Percentiles rank a stretch among this genome's conserved stretches.
Conservation (phyloP, 257 asterid species). For the Fraxinus cuspidata region DNA sequence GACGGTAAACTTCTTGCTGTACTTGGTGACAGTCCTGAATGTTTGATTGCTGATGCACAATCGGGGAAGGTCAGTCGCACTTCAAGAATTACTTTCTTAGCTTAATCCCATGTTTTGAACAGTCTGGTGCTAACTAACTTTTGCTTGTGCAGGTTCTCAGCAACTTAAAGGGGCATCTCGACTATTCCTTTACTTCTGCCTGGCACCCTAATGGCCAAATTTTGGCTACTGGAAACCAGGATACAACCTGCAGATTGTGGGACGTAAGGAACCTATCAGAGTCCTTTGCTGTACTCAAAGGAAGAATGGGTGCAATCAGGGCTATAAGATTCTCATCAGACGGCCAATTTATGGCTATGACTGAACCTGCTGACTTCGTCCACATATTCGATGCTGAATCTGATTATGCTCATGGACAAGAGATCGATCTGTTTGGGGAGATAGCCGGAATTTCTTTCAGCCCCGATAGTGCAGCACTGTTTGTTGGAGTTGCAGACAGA, state of each 20-base stretch:
- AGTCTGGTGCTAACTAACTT: background rate
- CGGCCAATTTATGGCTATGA: slow-evolving; percentile 80
- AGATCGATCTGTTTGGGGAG: slow-evolving; percentile 74
- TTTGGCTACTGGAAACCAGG: slow-evolving; percentile 88
- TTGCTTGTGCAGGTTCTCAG: slow-evolving; percentile 39
- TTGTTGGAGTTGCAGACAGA: slow-evolving; percentile 71
- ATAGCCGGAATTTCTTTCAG: slow-evolving; percentile 77
- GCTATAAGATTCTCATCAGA: slow-evolving; percentile 59
- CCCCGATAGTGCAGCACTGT: slow-evolving; percentile 68
- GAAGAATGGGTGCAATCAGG: slow-evolving; percentile 78
- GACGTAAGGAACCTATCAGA: slow-evolving; percentile 67
- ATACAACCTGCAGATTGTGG: slow-evolving; percentile 83
- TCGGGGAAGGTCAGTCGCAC: slow-evolving; percentile 54
- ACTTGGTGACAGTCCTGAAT: slow-evolving; percentile 71
- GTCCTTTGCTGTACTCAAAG: slow-evolving; percentile 62
- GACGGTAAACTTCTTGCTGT: slow-evolving; percentile 67
- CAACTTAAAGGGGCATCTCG: slow-evolving; percentile 70
- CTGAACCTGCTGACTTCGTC: slow-evolving; percentile 86
- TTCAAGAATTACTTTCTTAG: background rate
- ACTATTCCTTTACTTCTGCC: slow-evolving; percentile 78
- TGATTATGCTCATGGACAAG: slow-evolving; percentile 51
- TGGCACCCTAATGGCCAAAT: slow-evolving; percentile 82
- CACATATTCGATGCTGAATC: slow-evolving; percentile 58
- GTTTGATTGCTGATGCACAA: slow-evolving; percentile 60
- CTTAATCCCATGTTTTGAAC: background rate